A percentile compares a stretch with the other conserved stretches of the same genome.
Evolutionary conservation across 2,329 filamentous ascomycete genomes (phyloP).

Genomic region (Ascochyta lentis): DNA sequence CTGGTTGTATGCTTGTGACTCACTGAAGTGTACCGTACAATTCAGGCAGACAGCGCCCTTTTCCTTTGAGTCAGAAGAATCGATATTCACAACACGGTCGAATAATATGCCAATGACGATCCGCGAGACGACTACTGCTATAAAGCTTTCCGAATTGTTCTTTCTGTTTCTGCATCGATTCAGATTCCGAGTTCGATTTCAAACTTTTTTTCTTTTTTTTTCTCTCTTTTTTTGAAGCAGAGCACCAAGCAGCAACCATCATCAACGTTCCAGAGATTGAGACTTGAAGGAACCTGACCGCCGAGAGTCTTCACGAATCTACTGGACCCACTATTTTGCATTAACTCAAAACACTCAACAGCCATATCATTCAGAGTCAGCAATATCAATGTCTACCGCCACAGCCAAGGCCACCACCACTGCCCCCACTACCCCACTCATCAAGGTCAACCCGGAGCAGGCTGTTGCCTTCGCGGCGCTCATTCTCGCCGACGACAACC

Average conservation of each 20-base stretch:
- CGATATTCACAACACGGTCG: too few species aligned
- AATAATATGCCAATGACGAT: not conserved
- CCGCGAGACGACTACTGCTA: not conserved
- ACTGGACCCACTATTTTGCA: not conserved
- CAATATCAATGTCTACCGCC: constrained; percentile 9
- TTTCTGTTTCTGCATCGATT: not conserved
- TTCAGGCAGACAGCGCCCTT: constrained; percentile 14
- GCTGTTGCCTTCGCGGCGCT: constrained; percentile 96
- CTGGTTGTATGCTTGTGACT: not conserved
- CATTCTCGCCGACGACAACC: constrained; percentile 96
- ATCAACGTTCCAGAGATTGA: not conserved
- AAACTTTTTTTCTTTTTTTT: not conserved
- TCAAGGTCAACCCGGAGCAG: constrained; percentile 36
- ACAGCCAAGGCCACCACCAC: not conserved
- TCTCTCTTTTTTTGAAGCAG: not conserved
- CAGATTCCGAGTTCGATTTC: not conserved
- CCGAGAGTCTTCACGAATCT: not conserved
- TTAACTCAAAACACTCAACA: not conserved
- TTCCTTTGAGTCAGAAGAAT: constrained; percentile 8
- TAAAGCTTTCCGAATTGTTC: not conserved
- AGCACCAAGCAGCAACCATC: not conserved
- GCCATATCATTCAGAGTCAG: not conserved
- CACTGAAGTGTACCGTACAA: not conserved
- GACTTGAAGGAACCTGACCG: not conserved
- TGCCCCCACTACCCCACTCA: not conserved